Percentiles rank a stretch among this genome's conserved stretches.
Evolutionary conservation across 2,329 filamentous ascomycete genomes (phyloP).

Genomic region (Drechslera avenae): DNA sequence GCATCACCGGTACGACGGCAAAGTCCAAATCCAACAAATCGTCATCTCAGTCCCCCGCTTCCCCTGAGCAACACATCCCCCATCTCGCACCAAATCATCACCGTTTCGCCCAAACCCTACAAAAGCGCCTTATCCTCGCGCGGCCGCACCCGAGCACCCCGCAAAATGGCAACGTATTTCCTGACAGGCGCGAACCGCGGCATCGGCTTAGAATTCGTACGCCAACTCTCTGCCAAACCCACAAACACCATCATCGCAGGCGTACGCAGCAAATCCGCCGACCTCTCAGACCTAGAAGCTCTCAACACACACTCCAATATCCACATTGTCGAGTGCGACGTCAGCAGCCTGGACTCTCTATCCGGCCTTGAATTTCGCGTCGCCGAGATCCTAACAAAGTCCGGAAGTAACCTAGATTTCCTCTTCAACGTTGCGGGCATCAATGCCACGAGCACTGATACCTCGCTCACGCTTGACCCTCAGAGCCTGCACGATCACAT

Average conservation of each 20-base stretch:
- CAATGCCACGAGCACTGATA: conserved; percentile 47
- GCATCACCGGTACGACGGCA: too few species aligned
- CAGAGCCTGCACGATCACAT: conserved; percentile 50
- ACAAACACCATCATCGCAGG: conserved; percentile 49
- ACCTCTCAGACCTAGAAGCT: conserved; percentile 36
- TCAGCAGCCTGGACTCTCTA: conserved; percentile 38
- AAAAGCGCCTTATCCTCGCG: not conserved
- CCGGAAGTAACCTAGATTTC: conserved; percentile 49
- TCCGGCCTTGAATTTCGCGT: conserved; percentile 45
- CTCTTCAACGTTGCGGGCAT: conserved; percentile 53
- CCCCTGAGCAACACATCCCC: conserved; percentile 6
- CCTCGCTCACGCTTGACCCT: conserved; percentile 47
- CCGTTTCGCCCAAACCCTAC: conserved; percentile 1
- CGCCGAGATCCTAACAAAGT: conserved; percentile 38
- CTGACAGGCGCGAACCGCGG: conserved; percentile 42
- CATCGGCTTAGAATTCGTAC: conserved; percentile 40
- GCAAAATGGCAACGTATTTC: conserved; percentile 41
- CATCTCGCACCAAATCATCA: conserved; percentile 7
- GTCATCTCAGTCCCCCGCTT: not conserved
- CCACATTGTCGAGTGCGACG: conserved; percentile 52
- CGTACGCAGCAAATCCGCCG: conserved; percentile 43
- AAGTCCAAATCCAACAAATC: too few species aligned
- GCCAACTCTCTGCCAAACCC: conserved; percentile 36
- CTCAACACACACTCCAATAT: conserved; percentile 33
- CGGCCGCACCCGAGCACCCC: not conserved